phyloP scores from a whole-genome alignment of 768 basidiomycete species.

The Lanmaoa rubissima region DNA sequence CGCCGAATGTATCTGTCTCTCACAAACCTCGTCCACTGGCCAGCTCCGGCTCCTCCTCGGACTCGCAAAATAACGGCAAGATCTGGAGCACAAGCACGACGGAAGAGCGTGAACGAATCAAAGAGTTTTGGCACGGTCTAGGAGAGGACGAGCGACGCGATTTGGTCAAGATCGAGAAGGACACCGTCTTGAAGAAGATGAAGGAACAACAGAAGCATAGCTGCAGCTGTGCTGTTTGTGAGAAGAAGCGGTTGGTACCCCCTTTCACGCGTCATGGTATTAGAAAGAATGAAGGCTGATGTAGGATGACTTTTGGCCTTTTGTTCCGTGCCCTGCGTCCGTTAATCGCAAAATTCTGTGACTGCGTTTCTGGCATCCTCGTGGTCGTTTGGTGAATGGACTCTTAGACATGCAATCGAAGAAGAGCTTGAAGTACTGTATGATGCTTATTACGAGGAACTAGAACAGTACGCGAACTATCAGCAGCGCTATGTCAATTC shows the following conservation, averaged over 20 bases:
- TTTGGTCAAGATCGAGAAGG: conserved; percentile 97
- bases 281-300: conserved; percentile 19
- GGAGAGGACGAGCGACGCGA: conserved; percentile 86
- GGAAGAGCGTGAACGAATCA: conserved; percentile 95
- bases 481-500: conserved; percentile 94
- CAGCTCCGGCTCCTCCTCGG: conserved; percentile 24
- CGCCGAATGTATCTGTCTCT: conserved; percentile 34
- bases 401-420: conserved; percentile 88
- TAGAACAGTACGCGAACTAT: conserved; percentile 98
- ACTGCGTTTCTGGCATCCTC: not conserved
- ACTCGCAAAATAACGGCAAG: conserved; percentile 59
- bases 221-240: conserved; percentile 95
- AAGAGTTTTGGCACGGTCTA: conserved; percentile 96
- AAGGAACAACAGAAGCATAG: conserved; percentile 98
- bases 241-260: conserved; percentile 84
- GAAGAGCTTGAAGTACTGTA: conserved; percentile 99
- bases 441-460: conserved; percentile 99
- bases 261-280: conserved; percentile 27
- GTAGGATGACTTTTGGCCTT: conserved; percentile 23
- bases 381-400: conserved; percentile 16
- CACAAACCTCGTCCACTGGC: conserved; percentile 33
- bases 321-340: conserved; percentile 13
- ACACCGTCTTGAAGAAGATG: conserved; percentile 97
- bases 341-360: conserved; percentile 12
- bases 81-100: conserved; percentile 92